These are phyloP conservation scores for Kalanchoe fedtschenkoi DNA, from an alignment of 164 flowering plant genomes.

Conservation along the genomic window DNA sequence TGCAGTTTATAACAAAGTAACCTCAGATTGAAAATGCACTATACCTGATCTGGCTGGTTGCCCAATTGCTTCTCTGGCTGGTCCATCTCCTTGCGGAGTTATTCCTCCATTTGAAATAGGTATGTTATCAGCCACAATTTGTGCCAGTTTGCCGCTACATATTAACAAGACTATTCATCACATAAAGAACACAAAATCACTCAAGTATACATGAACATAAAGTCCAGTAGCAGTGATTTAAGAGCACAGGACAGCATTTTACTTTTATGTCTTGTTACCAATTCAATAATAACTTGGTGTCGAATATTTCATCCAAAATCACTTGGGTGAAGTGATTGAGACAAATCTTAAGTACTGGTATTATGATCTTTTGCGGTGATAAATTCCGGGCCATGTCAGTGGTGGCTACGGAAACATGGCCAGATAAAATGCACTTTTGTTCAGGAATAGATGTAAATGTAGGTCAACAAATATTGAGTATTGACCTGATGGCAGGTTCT, in stretches of 20 bases:
- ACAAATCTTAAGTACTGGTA: neutral
- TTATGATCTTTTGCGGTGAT: neutral
- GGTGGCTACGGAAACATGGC: neutral
- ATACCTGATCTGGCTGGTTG: slow-evolving; percentile 33
- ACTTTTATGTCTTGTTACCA: neutral
- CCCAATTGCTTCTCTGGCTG: slow-evolving; percentile 22
- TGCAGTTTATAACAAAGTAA: neutral
- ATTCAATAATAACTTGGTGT: neutral
- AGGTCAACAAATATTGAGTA: too few relatives aligned
- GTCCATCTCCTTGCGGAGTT: slow-evolving; percentile 22
- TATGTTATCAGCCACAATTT: slow-evolving; percentile 15
- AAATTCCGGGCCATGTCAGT: neutral
- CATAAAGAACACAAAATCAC: neutral
- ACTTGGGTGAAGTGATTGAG: too few relatives aligned
- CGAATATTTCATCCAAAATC: too few relatives aligned
- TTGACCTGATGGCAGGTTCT: neutral
- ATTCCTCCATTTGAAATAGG: slow-evolving; percentile 17
- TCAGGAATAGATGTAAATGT: too few relatives aligned
- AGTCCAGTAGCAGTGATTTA: neutral
- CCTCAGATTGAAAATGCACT: neutral
- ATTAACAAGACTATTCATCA: neutral
- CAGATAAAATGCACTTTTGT: neutral
- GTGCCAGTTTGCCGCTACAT: slow-evolving; percentile 11
- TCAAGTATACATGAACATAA: neutral
- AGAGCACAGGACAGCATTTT: neutral